Evolutionary conservation across 352 stramenopile species (phyloP), one percentile per base, ranked within the genome.

Genomic region (Pythium rishiriense): DNA sequence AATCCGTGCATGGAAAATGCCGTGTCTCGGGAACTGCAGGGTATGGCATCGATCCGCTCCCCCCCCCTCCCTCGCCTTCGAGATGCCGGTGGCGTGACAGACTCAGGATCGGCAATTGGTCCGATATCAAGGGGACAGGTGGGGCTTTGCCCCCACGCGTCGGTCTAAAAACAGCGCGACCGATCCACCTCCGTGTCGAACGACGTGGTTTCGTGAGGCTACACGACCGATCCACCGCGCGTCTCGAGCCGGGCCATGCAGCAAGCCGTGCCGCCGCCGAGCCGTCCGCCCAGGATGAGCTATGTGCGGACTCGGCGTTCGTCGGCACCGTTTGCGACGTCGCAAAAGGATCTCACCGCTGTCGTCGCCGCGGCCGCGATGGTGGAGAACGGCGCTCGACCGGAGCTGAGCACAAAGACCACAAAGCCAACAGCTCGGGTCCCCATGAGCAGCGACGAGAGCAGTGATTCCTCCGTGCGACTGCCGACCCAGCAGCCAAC

Each of bases 401-500:
- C 5, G 29, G 31, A 0, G 9, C 4, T 31, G 19, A 10, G 21
- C 12, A 17, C 25, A 52, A 61, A 14, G 15, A 58, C 12, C 31
- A 12, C 19, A 46, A 47, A 15, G 9, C 4, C 1, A 24, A 48
- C 12, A 4, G 22, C 5, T 17, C 51, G 39, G 48, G 22, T 28
- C 6, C 19, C 17, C n/a, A n/a, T n/a, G 24, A 8, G 8, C 6
- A 45, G 4, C 5, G 48, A 14, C 21, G 15, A 22, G 25, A 39
- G 9, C 21, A 22, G 14, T 29, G 58, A 64, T 9, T 62, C 39
- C 5, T 29, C 31, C 12, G 2, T 81, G 15, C 73, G 84, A 31
- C 59, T 52, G 0, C 62, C 73, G 5, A 54, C 71, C 7, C 58
- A 64, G 7, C 58, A 64, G 7, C 39, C 68, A 3, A 63, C 72